Percentiles rank a stretch among this genome's conserved stretches.
Evolutionary conservation across 2,329 filamentous ascomycete species (phyloP).

Genomic region (Bipolaris bicolor): DNA sequence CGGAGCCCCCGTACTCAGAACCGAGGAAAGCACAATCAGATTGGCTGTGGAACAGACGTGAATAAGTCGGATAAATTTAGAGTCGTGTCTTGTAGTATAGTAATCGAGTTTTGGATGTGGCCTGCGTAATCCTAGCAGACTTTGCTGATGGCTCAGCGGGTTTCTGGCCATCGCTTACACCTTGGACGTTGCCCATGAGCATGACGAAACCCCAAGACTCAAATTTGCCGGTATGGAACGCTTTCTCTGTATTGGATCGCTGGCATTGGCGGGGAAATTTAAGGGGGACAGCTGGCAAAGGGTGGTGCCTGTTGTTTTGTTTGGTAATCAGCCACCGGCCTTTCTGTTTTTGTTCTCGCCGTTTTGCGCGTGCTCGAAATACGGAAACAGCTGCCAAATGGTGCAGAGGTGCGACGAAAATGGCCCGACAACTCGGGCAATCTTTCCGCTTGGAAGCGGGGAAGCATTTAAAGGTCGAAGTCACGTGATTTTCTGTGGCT

Average conservation of each 20-base stretch:
- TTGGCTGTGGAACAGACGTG: not conserved
- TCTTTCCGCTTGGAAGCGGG: not conserved
- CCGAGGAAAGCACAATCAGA: not conserved
- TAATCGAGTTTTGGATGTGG: not conserved
- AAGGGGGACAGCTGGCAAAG: not conserved
- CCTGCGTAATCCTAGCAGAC: not conserved
- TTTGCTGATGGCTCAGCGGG: not conserved
- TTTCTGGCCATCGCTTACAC: not conserved
- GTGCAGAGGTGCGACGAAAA: not conserved
- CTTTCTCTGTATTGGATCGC: not conserved
- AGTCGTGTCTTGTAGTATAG: not conserved
- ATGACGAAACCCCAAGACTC: not conserved
- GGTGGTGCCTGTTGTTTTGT: not conserved
- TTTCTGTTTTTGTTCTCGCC: not conserved
- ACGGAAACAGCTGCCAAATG: slow-evolving; percentile 1
- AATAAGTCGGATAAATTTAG: not conserved
- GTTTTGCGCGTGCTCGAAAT: not conserved
- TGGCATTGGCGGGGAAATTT: not conserved
- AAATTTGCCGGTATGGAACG: not conserved
- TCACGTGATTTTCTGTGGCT: not conserved
- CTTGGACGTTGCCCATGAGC: not conserved
- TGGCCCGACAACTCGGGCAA: not conserved
- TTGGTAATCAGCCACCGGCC: slow-evolving; percentile 10
- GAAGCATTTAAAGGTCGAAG: not conserved
- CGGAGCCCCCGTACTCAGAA: no score